Percentiles rank a stretch among this genome's conserved stretches.
phyloP scores from a whole-genome alignment of 768 basidiomycete genomes.

The Auriculariales sp. region DNA sequence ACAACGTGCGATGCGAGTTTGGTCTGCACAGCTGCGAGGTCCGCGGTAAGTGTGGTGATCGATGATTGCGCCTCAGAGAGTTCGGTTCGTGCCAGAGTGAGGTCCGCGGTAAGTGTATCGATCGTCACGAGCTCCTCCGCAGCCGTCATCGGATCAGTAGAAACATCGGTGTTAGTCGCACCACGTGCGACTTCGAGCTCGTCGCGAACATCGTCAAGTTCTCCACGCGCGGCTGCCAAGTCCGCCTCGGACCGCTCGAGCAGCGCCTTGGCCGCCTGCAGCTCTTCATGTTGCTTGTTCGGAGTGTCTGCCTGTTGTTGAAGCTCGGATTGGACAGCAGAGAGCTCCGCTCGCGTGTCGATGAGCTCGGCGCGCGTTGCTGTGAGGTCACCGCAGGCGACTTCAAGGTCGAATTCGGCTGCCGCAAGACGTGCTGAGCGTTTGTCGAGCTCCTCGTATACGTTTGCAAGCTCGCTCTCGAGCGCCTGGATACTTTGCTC shows the following conservation, averaged over 20 bases:
- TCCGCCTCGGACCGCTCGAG: no score
- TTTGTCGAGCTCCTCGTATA: background rate
- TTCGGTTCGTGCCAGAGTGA: background rate
- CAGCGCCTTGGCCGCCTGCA: no score
- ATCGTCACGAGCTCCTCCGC: background rate
- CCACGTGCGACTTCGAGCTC: background rate
- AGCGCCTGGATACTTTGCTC: background rate
- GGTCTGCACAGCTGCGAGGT: background rate
- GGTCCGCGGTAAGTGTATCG: background rate
- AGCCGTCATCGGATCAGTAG: background rate
- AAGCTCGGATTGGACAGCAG: background rate
- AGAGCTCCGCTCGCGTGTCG: background rate
- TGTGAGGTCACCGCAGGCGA: background rate
- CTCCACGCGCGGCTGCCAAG: background rate
- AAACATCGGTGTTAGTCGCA: background rate
- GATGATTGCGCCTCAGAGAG: background rate
- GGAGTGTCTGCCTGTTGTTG: no score
- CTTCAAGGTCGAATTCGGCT: background rate
- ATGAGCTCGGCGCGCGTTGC: background rate
- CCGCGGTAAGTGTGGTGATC: background rate
- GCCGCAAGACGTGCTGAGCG: background rate
- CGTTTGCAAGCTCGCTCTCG: background rate
- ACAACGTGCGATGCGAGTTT: background rate
- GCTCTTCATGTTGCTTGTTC: no score
- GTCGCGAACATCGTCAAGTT: background rate